Conservation (phyloP, 164 flowering plant genomes). For the Dillenia suffruticosa region DNA sequence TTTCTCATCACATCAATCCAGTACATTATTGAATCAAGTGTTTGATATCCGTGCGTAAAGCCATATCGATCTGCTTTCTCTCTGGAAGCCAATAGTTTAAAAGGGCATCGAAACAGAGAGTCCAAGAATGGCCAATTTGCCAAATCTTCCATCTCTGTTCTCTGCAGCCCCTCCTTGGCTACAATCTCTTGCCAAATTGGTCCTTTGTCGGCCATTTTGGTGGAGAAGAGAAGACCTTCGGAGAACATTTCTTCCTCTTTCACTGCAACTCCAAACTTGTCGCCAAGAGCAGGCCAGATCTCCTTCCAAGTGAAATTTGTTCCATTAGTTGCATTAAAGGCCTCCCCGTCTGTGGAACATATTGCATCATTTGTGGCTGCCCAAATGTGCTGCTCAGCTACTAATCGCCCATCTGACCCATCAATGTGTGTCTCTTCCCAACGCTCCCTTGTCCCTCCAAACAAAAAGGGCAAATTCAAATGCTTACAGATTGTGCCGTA, state of each 20-base stretch:
- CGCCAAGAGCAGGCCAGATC: constrained; percentile 57
- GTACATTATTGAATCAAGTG: constrained; percentile 58
- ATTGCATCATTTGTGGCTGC: constrained; percentile 38
- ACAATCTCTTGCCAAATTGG: constrained; percentile 71
- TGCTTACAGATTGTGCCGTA: constrained; percentile 67
- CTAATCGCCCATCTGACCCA: constrained; percentile 70
- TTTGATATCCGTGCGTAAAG: constrained; percentile 31
- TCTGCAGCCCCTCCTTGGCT: constrained; percentile 37
- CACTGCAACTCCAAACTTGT: constrained; percentile 37
- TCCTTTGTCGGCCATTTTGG: constrained; percentile 50
- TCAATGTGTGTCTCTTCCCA: constrained; percentile 78
- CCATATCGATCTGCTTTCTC: constrained; percentile 60
- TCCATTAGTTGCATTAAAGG: constrained; percentile 71
- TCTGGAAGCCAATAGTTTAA: constrained; percentile 49
- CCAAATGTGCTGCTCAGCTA: constrained; percentile 88
- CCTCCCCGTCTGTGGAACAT: constrained; percentile 30
- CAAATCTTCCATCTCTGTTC: constrained; percentile 58
- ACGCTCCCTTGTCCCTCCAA: constrained; percentile 63
- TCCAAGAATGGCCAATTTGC: constrained; percentile 87
- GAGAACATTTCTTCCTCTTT: constrained; percentile 27
- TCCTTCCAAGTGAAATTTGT: constrained; percentile 65
- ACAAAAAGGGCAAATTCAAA: constrained; percentile 67
- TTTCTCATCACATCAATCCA: constrained; percentile 73
- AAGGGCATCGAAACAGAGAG: constrained; percentile 47
- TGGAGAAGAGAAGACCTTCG: constrained; percentile 26